A percentile compares a stretch with the other conserved stretches of the same genome.
phyloP scores from a whole-genome alignment of 108 stramenopile species.

The Cylindrotheca fusiformis region DNA sequence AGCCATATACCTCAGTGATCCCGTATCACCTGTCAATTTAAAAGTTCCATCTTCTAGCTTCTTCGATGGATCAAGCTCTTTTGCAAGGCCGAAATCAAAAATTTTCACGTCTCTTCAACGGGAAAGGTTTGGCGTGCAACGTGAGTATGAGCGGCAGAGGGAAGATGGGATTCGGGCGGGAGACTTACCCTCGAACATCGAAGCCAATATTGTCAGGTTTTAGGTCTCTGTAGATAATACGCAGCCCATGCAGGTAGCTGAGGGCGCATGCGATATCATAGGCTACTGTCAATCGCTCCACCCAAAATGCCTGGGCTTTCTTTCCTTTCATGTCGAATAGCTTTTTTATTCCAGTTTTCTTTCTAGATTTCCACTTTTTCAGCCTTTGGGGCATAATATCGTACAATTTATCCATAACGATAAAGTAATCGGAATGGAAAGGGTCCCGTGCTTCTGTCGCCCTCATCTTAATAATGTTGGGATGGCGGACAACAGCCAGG shows the following conservation, averaged over 20 bases:
- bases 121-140: not conserved
- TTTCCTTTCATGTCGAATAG: conserved; percentile 66
- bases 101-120: conserved; percentile 55
- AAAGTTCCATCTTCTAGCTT: conserved; percentile 50
- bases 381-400: conserved; percentile 67
- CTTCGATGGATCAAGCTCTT: conserved; percentile 34
- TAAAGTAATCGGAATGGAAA: conserved; percentile 54
- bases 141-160: not conserved
- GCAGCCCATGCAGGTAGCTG: conserved; percentile 66
- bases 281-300: conserved; percentile 67
- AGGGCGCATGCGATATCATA: conserved; percentile 78
- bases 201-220: conserved; percentile 60
- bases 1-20: conserved; percentile 73
- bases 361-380: conserved; percentile 62
- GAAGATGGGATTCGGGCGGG: not conserved
- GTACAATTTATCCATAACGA: conserved; percentile 78
- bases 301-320: conserved; percentile 57
- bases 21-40: conserved; percentile 75
- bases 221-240: conserved; percentile 76
- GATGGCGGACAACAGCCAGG: conserved; percentile 75
- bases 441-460: conserved; percentile 34
- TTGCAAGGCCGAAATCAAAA: conserved; percentile 78
- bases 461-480: conserved; percentile 91
- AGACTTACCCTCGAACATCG: conserved; percentile 26
- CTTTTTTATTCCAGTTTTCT: conserved; percentile 52